These are phyloP conservation scores for Pythium biforme DNA, from an alignment of 352 stramenopile genomes.

Conservation along the genomic window DNA sequence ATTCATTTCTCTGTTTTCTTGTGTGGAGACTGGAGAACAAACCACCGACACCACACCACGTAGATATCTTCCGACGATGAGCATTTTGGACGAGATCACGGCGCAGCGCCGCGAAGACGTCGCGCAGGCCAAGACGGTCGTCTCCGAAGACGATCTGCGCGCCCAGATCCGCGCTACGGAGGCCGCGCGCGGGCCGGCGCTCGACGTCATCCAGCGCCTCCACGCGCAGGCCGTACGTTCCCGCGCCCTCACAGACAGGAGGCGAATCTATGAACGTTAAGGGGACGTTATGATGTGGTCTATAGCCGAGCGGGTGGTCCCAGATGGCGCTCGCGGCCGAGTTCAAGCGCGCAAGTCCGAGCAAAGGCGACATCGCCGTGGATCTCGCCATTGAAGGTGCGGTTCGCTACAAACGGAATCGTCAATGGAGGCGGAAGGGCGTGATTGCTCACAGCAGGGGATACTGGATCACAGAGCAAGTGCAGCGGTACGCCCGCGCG, in stretches of 20 bases:
- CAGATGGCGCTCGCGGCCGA: constrained; percentile 95
- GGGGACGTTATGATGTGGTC: neutral
- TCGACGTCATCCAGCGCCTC: constrained; percentile 86
- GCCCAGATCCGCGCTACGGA: constrained; percentile 83
- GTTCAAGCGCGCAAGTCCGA: constrained; percentile 98
- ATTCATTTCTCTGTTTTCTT: neutral
- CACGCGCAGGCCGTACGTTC: constrained; percentile 74
- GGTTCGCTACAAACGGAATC: no score
- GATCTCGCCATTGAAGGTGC: constrained; percentile 62
- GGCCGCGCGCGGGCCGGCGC: constrained; percentile 64
- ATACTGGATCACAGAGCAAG: constrained; percentile 88
- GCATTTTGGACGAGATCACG: constrained; percentile 81
- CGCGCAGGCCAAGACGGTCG: constrained; percentile 45
- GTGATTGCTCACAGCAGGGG: neutral
- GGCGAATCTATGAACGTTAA: constrained; percentile 19
- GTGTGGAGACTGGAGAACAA: neutral
- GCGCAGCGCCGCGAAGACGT: constrained; percentile 70
- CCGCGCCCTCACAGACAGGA: no score
- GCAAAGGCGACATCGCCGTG: constrained; percentile 95
- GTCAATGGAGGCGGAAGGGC: no score
- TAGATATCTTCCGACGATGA: constrained; percentile 35
- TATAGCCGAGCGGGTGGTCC: constrained; percentile 56
- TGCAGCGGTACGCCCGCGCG: constrained; percentile 85
- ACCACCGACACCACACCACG: neutral
- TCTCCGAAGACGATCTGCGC: constrained; percentile 50